Evolutionary conservation across 2,329 filamentous ascomycete genomes (phyloP).

Genomic region (Fusarium sp.): DNA sequence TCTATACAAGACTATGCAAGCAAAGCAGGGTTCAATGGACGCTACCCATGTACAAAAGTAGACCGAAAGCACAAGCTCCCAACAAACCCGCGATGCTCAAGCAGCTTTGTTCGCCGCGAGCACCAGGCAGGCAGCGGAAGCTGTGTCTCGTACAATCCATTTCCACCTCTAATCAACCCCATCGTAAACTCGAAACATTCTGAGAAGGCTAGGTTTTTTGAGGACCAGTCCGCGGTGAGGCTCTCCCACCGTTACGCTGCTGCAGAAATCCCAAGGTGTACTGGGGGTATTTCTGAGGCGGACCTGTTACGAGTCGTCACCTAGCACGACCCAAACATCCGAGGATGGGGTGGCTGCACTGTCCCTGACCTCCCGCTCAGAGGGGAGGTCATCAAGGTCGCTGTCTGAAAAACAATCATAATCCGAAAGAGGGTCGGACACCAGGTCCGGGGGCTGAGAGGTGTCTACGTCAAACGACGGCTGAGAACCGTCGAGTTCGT

Average conservation of each 20-base stretch:
- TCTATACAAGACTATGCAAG: slow-evolving; percentile 40
- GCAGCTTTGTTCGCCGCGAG: slow-evolving; percentile 33
- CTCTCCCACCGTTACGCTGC: slow-evolving; percentile 44
- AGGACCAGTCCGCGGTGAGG: slow-evolving; percentile 55
- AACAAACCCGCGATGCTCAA: background rate
- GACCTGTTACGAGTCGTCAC: slow-evolving; percentile 62
- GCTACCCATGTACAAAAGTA: slow-evolving; percentile 15
- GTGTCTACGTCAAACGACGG: slow-evolving; percentile 52
- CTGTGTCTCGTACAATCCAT: background rate
- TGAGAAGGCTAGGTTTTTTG: slow-evolving; percentile 42
- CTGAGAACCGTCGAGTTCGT: slow-evolving; percentile 52
- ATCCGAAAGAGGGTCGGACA: slow-evolving; percentile 51
- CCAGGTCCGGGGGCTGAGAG: slow-evolving; percentile 52
- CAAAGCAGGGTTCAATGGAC: slow-evolving; percentile 20
- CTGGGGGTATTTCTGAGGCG: slow-evolving; percentile 48
- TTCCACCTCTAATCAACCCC: slow-evolving; percentile 24
- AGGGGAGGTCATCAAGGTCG: slow-evolving; percentile 49
- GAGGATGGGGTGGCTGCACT: slow-evolving; percentile 44
- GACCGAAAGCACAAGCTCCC: background rate
- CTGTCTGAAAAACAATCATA: slow-evolving; percentile 55
- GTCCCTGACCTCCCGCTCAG: slow-evolving; percentile 49
- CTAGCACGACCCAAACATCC: slow-evolving; percentile 58
- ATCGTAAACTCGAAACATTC: slow-evolving; percentile 12
- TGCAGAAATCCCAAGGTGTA: slow-evolving; percentile 44
- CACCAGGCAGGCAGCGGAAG: slow-evolving; percentile 31